These are phyloP conservation scores for Xylaria castorea DNA, from an alignment of 495 filamentous ascomycete species.

Conservation along the genomic window DNA sequence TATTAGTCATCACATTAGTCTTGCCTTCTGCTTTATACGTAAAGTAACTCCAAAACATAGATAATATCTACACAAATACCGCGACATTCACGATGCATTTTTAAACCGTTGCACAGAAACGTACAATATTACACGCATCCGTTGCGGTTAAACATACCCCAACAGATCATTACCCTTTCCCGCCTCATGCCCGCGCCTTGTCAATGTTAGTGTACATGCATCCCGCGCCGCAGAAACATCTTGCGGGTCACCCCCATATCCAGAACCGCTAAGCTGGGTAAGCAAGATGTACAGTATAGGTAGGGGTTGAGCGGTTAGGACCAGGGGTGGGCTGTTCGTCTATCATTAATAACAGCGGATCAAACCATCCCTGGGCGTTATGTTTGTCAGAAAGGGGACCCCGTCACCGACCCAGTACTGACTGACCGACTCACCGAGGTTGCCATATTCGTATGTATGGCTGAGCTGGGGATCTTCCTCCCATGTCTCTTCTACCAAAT, in stretches of 20 bases:
- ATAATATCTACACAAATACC: background rate
- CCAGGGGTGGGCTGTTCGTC: background rate
- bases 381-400: constrained; percentile 18
- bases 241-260: constrained; percentile 19
- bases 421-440: constrained; percentile 16
- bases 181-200: background rate
- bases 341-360: background rate
- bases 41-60: background rate
- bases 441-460: background rate
- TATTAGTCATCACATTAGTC: background rate
- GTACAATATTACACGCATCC: constrained; percentile 3
- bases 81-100: background rate
- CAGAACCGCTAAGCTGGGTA: constrained; percentile 20
- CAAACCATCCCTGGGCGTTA: background rate
- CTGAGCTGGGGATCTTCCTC: background rate
- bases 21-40: background rate
- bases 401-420: background rate
- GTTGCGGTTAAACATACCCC: constrained; percentile 9
- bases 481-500: constrained; percentile 6
- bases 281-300: background rate
- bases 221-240: constrained; percentile 5
- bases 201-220: constrained; percentile 14
- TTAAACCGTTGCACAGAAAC: constrained; percentile 13
- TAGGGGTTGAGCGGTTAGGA: constrained; percentile 2
- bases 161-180: constrained; percentile 1